A percentile compares a stretch with the other conserved stretches of the same genome.
Conservation (phyloP, 2,329 filamentous ascomycete genomes). For the Exophiala sideris region DNA sequence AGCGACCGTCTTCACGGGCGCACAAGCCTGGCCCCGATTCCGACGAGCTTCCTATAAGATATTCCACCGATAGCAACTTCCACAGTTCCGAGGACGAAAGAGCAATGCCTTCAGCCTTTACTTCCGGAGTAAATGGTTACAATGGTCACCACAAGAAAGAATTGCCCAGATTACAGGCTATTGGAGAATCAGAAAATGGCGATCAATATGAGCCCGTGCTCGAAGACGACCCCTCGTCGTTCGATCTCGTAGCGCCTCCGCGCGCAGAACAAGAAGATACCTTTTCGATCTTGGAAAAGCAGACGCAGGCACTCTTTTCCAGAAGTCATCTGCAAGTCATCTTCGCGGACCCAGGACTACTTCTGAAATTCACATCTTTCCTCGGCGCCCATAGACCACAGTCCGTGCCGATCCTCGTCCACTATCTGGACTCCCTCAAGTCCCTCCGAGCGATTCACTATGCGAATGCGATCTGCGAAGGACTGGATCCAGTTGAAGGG, state of each 20-base stretch:
- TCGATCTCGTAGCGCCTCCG: slow-evolving; percentile 36
- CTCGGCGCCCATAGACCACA: slow-evolving; percentile 57
- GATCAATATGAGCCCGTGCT: slow-evolving; percentile 24
- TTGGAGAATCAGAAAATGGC: slow-evolving; percentile 12
- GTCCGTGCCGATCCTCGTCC: slow-evolving; percentile 64
- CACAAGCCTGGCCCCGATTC: slow-evolving; percentile 2
- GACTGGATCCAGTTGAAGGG: slow-evolving; percentile 55
- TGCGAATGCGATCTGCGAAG: slow-evolving; percentile 64
- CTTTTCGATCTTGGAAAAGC: slow-evolving; percentile 57
- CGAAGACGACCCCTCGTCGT: slow-evolving; percentile 35
- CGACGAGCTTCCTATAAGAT: slow-evolving; percentile 10
- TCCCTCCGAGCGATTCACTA: slow-evolving; percentile 68
- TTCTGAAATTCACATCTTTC: slow-evolving; percentile 66
- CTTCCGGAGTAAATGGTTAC: slow-evolving; percentile 9
- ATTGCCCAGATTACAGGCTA: slow-evolving; percentile 21
- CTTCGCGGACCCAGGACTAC: slow-evolving; percentile 60
- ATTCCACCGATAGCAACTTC: slow-evolving; percentile 13
- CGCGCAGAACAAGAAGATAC: slow-evolving; percentile 29
- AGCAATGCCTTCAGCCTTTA: slow-evolving; percentile 2
- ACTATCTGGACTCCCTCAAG: slow-evolving; percentile 70
- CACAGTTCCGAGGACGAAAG: slow-evolving; percentile 3
- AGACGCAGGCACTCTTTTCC: slow-evolving; percentile 65
- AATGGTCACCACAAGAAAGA: slow-evolving; percentile 8
- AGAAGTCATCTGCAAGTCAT: slow-evolving; percentile 62
- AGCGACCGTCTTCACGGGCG: slow-evolving; percentile 7